Base-by-base conservation (phyloP, 225 moss, liverwort and hornwort species). In the Neckera pumila region DNA sequence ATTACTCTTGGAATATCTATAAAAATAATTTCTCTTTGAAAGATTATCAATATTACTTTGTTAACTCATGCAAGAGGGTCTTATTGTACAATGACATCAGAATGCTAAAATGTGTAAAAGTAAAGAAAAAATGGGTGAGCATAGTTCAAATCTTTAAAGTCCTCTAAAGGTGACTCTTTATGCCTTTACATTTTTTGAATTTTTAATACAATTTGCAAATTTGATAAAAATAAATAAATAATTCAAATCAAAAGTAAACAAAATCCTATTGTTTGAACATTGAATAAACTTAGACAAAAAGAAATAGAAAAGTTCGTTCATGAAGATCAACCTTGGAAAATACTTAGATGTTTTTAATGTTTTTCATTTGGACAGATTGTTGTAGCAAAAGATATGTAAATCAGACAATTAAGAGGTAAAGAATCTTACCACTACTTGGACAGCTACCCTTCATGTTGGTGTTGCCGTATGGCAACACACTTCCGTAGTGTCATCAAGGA, bases 21-120 rank as follows among this genome's bases (percentile, higher is more conserved):
- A 71, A 42, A 42, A 70, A 42, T 21, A 0, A 5, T 4, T 26
- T 70, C 14, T 66, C 20, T 70, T 42, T 42, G 9, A 40, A 42
- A 3, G 9, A 9, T 25, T 40, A 2, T 40, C 0, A 0, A 26
- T 4, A 70, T 5, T 40, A 40, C 8, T 40, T 67, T 38, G 2
- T 22, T 22, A 23, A 22, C 13, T 23, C 14, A 70, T 70, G 3
- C 3, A 38, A 13, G 13, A 69, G 13, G 7, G 13, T 23, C 38
- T 38, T 69, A n/a, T 70, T 38, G 2, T 23, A 38, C 4, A 0
- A 38, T 69, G 8, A 23, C 38, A 2, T 38, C 1, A 14, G 0
- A 69, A 69, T 69, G 38, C 4, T 12, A 69, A 38, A 38, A 69
- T 38, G 13, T 1, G 11, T 22, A 23, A 69, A 23, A 38, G 2